Conservation (phyloP, 2,329 filamentous ascomycete species). For the Truncatella angustata region DNA sequence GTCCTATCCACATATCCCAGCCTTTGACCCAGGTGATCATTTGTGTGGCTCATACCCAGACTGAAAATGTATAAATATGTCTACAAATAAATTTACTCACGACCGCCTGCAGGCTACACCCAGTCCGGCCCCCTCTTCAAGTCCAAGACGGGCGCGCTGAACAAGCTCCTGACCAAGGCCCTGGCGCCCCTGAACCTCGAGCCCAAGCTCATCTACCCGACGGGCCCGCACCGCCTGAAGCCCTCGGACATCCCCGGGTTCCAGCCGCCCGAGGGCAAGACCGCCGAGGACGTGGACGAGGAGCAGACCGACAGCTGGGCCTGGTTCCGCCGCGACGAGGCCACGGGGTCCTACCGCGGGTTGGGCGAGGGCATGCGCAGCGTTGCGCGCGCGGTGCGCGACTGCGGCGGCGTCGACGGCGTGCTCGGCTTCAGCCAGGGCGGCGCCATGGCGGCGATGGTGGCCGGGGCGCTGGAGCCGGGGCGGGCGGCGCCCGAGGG, state of each 20-base stretch:
- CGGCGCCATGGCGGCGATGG: slow-evolving; percentile 67
- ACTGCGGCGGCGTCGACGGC: slow-evolving; percentile 70
- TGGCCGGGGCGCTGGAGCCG: slow-evolving; percentile 69
- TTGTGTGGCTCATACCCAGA: too few species aligned
- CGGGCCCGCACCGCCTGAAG: slow-evolving; percentile 62
- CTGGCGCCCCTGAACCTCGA: slow-evolving; percentile 59
- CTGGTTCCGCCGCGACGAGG: slow-evolving; percentile 76
- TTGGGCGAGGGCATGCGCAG: slow-evolving; percentile 66
- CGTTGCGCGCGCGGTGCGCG: slow-evolving; percentile 60
- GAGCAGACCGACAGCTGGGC: slow-evolving; percentile 68
- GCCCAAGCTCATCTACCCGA: slow-evolving; percentile 64
- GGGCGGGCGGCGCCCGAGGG: slow-evolving; percentile 20
- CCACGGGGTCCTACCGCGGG: slow-evolving; percentile 62
- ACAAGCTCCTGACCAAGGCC: slow-evolving; percentile 75
- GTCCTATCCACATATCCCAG: too few species aligned
- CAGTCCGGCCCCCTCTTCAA: slow-evolving; percentile 85
- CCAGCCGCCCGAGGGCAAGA: slow-evolving; percentile 40
- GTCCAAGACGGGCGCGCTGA: slow-evolving; percentile 82
- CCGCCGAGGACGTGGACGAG: slow-evolving; percentile 37
- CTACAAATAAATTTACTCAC: too few species aligned
- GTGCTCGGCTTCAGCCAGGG: slow-evolving; percentile 84
- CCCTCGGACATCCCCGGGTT: slow-evolving; percentile 71
- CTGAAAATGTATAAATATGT: too few species aligned
- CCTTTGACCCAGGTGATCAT: too few species aligned
- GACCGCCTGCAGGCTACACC: slow-evolving; percentile 66